A percentile compares a stretch with the other conserved stretches of the same genome.
Conservation (phyloP, 345 rosid genomes). For the Linum usitatissimum region DNA sequence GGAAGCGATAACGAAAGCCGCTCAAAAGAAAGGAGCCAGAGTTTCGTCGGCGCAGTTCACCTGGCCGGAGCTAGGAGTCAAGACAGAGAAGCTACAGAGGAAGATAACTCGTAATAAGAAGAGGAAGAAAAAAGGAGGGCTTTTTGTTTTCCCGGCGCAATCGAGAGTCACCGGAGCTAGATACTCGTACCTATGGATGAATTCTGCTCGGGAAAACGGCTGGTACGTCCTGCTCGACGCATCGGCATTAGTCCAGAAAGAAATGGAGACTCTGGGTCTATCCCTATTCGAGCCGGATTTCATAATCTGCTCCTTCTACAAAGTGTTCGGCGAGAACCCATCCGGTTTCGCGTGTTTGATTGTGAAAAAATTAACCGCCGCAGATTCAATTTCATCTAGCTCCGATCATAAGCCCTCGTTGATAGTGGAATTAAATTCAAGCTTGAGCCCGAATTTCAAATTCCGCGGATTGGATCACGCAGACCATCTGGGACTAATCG, state of each 20-base stretch:
- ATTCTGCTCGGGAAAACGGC: slow-evolving; percentile 50
- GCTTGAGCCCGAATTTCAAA: slow-evolving; percentile 27
- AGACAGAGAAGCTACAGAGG: slow-evolving; percentile 39
- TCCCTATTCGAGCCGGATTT: slow-evolving; percentile 75
- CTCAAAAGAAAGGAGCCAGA: slow-evolving; percentile 55
- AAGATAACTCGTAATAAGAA: slow-evolving; percentile 32
- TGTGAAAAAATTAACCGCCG: slow-evolving; percentile 40
- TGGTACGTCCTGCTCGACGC: slow-evolving; percentile 89
- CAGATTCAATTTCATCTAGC: slow-evolving; percentile 31
- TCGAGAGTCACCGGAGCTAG: slow-evolving; percentile 61
- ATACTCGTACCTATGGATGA: slow-evolving; percentile 82
- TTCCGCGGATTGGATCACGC: slow-evolving; percentile 65
- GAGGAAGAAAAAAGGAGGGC: slow-evolving; percentile 31
- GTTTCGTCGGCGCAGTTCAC: slow-evolving; percentile 49
- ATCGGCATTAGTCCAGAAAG: slow-evolving; percentile 56
- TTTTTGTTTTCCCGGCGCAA: slow-evolving; percentile 76
- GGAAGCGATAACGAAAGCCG: slow-evolving; percentile 34
- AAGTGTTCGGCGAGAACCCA: slow-evolving; percentile 61
- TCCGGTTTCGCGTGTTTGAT: slow-evolving; percentile 73
- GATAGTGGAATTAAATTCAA: slow-evolving; percentile 30
- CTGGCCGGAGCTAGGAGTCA: slow-evolving; percentile 49
- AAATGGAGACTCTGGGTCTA: slow-evolving; percentile 85
- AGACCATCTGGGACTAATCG: slow-evolving; percentile 50
- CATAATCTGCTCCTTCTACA: slow-evolving; percentile 60
- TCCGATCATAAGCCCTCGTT: slow-evolving; percentile 13